These are phyloP conservation scores for Polygonum aviculare DNA, from an alignment of 148 eudicot species.

Conservation along the genomic window DNA sequence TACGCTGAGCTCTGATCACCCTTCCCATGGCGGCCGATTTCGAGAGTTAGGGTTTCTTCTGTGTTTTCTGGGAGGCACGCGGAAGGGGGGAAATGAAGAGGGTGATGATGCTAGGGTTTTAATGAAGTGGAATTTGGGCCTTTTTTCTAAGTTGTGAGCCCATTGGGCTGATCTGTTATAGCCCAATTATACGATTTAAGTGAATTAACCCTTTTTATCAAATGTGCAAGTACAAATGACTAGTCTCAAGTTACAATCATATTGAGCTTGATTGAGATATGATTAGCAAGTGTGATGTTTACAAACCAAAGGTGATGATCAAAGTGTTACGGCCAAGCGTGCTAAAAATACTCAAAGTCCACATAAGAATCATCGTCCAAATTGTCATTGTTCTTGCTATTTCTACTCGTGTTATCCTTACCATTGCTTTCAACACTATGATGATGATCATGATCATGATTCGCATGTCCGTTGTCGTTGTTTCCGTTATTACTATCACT, in stretches of 20 bases:
- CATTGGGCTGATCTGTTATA: not conserved
- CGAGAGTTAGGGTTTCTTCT: not conserved
- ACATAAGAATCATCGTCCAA: conserved; percentile 45
- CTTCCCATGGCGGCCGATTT: conserved; percentile 13
- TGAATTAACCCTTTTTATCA: too few species aligned
- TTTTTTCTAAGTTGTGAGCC: not conserved
- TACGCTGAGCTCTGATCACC: conserved; percentile 13
- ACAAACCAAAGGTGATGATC: too few species aligned
- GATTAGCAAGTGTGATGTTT: too few species aligned
- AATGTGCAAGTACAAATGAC: too few species aligned
- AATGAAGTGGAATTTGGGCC: not conserved
- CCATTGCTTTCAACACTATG: not conserved
- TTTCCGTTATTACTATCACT: not conserved
- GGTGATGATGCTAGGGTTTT: not conserved
- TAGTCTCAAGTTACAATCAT: too few species aligned
- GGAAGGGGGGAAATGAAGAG: not conserved
- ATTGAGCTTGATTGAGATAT: too few species aligned
- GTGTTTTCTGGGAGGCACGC: not conserved
- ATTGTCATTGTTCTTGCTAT: conserved; percentile 29
- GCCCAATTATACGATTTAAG: too few species aligned
- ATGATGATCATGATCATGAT: not conserved
- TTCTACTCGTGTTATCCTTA: not conserved
- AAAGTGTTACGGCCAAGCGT: not conserved
- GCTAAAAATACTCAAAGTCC: conserved; percentile 76
- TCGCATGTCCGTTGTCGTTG: not conserved